Conservation (phyloP, 371 early-diverging fungal species). For the Mucor racemosus region DNA sequence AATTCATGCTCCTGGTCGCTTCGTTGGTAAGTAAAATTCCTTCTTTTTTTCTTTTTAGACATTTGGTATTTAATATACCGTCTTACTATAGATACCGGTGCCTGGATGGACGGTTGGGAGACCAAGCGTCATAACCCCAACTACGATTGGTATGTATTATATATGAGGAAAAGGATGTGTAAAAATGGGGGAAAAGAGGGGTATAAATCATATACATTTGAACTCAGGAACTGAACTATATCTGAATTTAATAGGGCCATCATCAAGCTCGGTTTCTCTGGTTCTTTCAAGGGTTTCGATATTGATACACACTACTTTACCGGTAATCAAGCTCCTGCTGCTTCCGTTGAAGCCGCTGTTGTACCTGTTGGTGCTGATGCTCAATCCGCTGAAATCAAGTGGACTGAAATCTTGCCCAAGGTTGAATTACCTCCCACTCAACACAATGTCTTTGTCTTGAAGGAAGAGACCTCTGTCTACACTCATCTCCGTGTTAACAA, state of each 20-base stretch:
- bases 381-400: slow-evolving; percentile 54
- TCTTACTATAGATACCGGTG: slow-evolving; percentile 58
- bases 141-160: slow-evolving; percentile 70
- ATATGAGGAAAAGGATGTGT: background rate
- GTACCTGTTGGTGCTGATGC: slow-evolving; percentile 49
- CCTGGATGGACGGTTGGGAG: slow-evolving; percentile 93
- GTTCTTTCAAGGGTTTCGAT: slow-evolving; percentile 83
- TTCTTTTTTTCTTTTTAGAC: background rate
- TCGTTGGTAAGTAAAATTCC: slow-evolving; percentile 49
- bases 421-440: slow-evolving; percentile 66
- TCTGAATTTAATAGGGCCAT: slow-evolving; percentile 52
- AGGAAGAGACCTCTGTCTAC: slow-evolving; percentile 53
- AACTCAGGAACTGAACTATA: slow-evolving; percentile 6
- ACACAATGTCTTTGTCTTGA: slow-evolving; percentile 73
- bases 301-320: slow-evolving; percentile 89
- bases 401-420: slow-evolving; percentile 78
- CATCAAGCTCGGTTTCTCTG: slow-evolving; percentile 85
- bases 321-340: slow-evolving; percentile 84
- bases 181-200: background rate
- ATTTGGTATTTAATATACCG: background rate
- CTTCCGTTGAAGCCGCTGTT: slow-evolving; percentile 75
- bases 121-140: slow-evolving; percentile 83
- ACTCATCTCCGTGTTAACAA: slow-evolving; percentile 83
- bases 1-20: slow-evolving; percentile 63
- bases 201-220: background rate